Base-by-base conservation (phyloP, 1,139 yeast species). In the Nakaseomyces sp. region DNA sequence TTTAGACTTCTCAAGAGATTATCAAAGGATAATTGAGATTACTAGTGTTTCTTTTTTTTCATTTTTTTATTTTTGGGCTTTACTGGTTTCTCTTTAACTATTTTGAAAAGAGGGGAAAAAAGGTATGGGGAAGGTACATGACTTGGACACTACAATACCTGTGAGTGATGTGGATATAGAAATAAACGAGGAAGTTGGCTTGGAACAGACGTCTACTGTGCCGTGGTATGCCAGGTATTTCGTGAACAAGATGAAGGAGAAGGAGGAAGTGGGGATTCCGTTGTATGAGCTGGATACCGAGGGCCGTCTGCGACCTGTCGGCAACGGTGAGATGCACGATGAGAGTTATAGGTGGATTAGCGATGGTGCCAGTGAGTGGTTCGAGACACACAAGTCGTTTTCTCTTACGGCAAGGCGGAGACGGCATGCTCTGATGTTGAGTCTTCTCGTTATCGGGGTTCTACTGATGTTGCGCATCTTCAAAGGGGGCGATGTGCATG, bases 211-310 rank as follows among this genome's bases (percentile, higher is more conserved):
- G 17, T 9, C 7, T 13, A 30, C 6, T 8, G 3, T 51, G 55
- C 26, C 63, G 61, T 33, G 64, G 64, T 47, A 66, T 66, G 53
- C 65, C 69, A 50, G 50, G 52, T 13, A 48, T 60, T 31, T 58
- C 60, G 63, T 62, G 43, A 47, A 28, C 9, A 35, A 36, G 24
- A 18, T 40, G 31, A 31, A 42, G 20, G 44, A 39, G 18, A 35
- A 20, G 26, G 38, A 35, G 18, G 22, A 24, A 8, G 51, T 47
- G 19, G 66, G 66, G 1, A 61, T 64, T 3, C 66, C 64, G 22
- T 49, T 64, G 9, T 52, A 55, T 39, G 53, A 55, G 17, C 28
- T 55, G 26, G 52, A 52, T 40, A 26, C 40, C 6, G 41, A 47
- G 37, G 55, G 58, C 3, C 51, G 52, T 18, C 28, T 35, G 4